Evolutionary conservation across 2,329 filamentous ascomycete genomes (phyloP), one percentile per base, ranked within the genome.

Genomic region (Trichoderma koningiopsis): DNA sequence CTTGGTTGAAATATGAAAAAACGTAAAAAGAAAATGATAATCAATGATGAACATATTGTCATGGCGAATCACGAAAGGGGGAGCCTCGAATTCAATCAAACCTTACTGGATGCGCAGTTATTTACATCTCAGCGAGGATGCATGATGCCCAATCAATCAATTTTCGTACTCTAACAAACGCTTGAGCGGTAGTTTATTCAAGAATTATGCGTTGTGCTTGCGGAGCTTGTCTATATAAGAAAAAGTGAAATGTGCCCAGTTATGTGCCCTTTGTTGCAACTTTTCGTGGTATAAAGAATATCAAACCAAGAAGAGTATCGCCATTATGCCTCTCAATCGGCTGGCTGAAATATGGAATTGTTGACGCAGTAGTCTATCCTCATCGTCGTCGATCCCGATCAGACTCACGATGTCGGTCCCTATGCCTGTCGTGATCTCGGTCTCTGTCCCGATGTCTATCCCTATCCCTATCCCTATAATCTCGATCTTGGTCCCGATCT

Each of bases 331-430:
- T 33, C n/a, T 5, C 1, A 31, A 5, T 27, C 33, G n/a, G 29
- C 10, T 3, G 52, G 11, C 24, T 35, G 29, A 27, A n/a, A 37
- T 47, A 57, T 22, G 19, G 35, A 56, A 19, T 3, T 14, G 13
- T 29, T 10, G 60, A 33, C 10, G 16, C n/a, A 35, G 19, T 3
- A 55, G n/a, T 24, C 43, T 13, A 10, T 24, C 10, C 33, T 70
- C 53, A 68, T 59, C 63, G 58, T 63, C 73, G 70, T 22, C 72
- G 67, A 35, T 74, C 71, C 22, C 72, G 70, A 33, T 75, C 67
- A 47, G 56, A 40, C 47, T 66, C 40, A 29, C 63, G 63, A 33
- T 68, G 43, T 27, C 66, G 43, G 57, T 68, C 64, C 31, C 40
- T 67, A 37, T 67, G 64, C 29, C 55, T 67, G 8, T 67, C 64